Evolutionary conservation across 805 yeast species (phyloP).

Genomic region (Saccharomycopsis synnaedendra): DNA sequence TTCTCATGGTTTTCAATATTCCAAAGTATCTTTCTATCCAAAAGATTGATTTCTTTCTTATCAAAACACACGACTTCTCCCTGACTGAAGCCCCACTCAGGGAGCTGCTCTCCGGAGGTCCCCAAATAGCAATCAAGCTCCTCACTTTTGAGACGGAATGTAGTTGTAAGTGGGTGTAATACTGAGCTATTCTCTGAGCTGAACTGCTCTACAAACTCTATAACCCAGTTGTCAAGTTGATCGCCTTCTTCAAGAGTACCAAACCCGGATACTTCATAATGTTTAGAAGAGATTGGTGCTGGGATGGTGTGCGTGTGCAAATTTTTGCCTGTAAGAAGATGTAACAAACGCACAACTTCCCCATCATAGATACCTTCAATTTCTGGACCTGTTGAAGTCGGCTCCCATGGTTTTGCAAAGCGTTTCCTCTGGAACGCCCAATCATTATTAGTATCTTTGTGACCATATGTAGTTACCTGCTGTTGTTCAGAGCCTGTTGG

Average conservation of each 20-base stretch:
- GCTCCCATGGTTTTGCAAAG: slow-evolving; percentile 25
- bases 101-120: slow-evolving; percentile 69
- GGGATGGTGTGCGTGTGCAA: slow-evolving; percentile 58
- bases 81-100: slow-evolving; percentile 97
- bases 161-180: slow-evolving; percentile 76
- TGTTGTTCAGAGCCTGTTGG: slow-evolving; percentile 72
- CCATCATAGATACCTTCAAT: slow-evolving; percentile 35
- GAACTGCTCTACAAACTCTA: slow-evolving; percentile 54
- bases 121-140: slow-evolving; percentile 73
- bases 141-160: slow-evolving; percentile 61
- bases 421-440: slow-evolving; percentile 44
- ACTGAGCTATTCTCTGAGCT: slow-evolving; percentile 38
- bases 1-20: slow-evolving; percentile 63
- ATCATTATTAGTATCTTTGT: slow-evolving; percentile 60
- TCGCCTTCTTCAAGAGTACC: slow-evolving; percentile 57
- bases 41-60: slow-evolving; percentile 34
- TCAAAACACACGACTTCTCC: slow-evolving; percentile 80
- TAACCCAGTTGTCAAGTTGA: slow-evolving; percentile 60
- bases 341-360: slow-evolving; percentile 47
- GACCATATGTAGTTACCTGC: slow-evolving; percentile 69
- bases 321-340: slow-evolving; percentile 48
- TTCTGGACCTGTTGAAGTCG: slow-evolving; percentile 16
- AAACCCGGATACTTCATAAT: slow-evolving; percentile 60
- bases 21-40: slow-evolving; percentile 80
- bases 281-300: slow-evolving; percentile 45